phyloP scores from a whole-genome alignment of 768 basidiomycete genomes.

The Phlebiopsis flavidoalba region DNA sequence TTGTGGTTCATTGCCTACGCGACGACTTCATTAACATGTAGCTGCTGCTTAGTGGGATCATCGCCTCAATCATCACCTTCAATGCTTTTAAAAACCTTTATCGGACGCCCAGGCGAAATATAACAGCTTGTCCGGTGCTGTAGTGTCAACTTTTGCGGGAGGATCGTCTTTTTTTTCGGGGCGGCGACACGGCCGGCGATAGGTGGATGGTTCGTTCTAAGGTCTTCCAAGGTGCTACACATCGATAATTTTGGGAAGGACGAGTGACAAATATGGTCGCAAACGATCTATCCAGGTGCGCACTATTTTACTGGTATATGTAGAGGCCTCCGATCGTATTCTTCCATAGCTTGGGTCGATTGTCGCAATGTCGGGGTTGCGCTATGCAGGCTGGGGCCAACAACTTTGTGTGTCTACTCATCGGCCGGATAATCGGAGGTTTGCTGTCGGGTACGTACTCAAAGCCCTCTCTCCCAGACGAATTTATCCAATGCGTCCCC shows the following conservation, averaged over 20 bases:
- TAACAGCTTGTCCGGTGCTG: slow-evolving; percentile 44
- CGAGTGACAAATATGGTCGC: slow-evolving; percentile 46
- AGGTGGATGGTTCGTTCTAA: slow-evolving; percentile 42
- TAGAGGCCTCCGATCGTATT: not conserved
- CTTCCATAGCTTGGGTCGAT: slow-evolving; percentile 36
- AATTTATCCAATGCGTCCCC: too few relatives aligned
- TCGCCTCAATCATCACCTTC: slow-evolving; percentile 55
- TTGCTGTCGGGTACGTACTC: slow-evolving; percentile 47
- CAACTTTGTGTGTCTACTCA: slow-evolving; percentile 48
- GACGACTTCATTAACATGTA: not conserved
- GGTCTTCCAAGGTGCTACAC: not conserved
- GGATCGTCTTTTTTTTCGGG: slow-evolving; percentile 57
- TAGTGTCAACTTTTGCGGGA: slow-evolving; percentile 59
- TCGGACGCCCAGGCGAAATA: slow-evolving; percentile 38
- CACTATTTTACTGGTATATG: not conserved
- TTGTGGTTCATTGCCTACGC: not conserved
- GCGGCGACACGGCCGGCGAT: slow-evolving; percentile 39
- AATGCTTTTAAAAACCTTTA: slow-evolving; percentile 41
- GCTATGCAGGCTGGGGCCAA: slow-evolving; percentile 58
- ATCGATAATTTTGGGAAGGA: slow-evolving; percentile 23
- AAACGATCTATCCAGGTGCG: slow-evolving; percentile 49
- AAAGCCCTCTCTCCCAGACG: too few relatives aligned
- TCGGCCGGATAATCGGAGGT: slow-evolving; percentile 52
- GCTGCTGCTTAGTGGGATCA: slow-evolving; percentile 40
- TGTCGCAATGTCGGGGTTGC: slow-evolving; percentile 49